These are phyloP conservation scores for Tetrahymena elliotti DNA, from an alignment of 73 alveolate genomes.

Conservation along the genomic window DNA sequence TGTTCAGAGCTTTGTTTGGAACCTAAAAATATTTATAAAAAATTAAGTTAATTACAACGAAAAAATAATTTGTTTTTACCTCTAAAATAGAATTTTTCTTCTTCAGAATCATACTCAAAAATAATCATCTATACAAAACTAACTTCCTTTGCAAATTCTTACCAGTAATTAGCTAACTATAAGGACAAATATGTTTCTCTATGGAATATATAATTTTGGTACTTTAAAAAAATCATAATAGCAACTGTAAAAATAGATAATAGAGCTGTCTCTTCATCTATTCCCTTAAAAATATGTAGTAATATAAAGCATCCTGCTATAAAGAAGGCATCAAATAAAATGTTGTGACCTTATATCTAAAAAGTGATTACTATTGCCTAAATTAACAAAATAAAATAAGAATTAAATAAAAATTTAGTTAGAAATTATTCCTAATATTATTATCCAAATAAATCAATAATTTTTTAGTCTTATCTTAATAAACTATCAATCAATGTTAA, in stretches of 20 bases:
- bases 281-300: neutral
- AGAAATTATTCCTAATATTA: neutral
- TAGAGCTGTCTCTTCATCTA: neutral
- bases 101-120: neutral
- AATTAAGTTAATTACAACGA: neutral
- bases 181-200: neutral
- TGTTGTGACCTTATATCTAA: neutral
- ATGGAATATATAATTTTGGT: neutral
- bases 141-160: neutral
- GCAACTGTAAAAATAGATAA: neutral
- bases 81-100: neutral
- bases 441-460: too few species aligned
- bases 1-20: neutral
- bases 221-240: neutral
- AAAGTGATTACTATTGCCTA: neutral
- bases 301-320: neutral
- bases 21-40: neutral
- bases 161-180: neutral
- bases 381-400: neutral
- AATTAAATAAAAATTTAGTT: neutral
- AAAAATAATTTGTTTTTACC: neutral
- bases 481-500: too few species aligned
- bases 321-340: neutral
- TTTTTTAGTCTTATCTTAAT: too few species aligned
- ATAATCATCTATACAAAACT: neutral